Conservation (phyloP, 1,139 yeast species). For the Pichia sp. region DNA sequence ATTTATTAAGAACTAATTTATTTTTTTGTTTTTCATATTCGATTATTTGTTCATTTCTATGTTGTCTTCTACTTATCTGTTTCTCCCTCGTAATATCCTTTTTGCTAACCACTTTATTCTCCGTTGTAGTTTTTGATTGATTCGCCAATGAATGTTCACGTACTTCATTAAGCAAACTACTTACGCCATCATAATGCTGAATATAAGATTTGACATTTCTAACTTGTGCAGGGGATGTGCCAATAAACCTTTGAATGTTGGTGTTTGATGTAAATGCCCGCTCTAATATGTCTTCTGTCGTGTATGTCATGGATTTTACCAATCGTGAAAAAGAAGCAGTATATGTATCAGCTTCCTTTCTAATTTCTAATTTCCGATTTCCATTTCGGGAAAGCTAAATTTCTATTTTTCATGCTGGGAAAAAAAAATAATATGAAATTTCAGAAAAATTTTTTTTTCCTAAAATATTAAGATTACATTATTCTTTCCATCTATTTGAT, state of each 20-base stretch:
- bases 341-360: not conserved
- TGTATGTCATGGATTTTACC: no score
- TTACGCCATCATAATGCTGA: not conserved
- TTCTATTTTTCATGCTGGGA: not conserved
- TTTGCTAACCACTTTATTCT: not conserved
- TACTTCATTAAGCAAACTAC: not conserved
- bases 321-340: not conserved
- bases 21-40: conserved; percentile 3
- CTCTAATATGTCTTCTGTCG: not conserved
- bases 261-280: not conserved
- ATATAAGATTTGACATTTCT: not conserved
- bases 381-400: not conserved
- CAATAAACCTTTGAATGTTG: not conserved
- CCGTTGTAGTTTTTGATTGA: not conserved
- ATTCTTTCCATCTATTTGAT: not conserved
- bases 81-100: not conserved
- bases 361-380: not conserved
- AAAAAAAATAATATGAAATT: not conserved
- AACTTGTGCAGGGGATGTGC: not conserved
- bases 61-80: not conserved
- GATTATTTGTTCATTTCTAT: conserved; percentile 4
- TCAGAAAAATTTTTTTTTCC: not conserved
- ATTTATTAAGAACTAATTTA: not conserved
- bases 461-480: no score
- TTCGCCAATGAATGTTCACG: not conserved